Percentiles rank a stretch among this genome's conserved stretches.
Evolutionary conservation across 495 filamentous ascomycete genomes (phyloP).

Genomic region (Lichina pygmaea): DNA sequence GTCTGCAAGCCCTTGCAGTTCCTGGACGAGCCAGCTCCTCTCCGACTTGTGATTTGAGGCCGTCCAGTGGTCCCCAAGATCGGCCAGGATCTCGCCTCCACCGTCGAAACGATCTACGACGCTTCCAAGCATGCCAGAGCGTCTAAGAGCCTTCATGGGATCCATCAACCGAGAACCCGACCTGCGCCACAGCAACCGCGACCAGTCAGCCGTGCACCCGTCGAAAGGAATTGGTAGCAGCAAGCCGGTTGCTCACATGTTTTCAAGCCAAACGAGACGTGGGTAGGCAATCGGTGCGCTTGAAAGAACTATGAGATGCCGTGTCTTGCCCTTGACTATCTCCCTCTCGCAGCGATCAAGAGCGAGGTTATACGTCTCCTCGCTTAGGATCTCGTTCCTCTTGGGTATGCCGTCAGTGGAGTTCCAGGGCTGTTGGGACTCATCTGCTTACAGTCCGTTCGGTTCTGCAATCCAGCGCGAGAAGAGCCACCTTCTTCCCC

Average conservation of each 20-base stretch:
- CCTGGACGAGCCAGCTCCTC: conserved; percentile 61
- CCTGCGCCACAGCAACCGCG: conserved; percentile 14
- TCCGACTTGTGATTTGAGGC: conserved; percentile 81
- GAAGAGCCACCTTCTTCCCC: conserved; percentile 49
- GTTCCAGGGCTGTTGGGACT: not conserved
- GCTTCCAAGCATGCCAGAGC: conserved; percentile 51
- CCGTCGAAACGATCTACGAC: conserved; percentile 78
- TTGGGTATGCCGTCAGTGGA: conserved; percentile 12
- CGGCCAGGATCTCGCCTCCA: conserved; percentile 79
- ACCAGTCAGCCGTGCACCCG: conserved; percentile 4
- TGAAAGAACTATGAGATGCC: conserved; percentile 21
- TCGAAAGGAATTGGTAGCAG: not conserved
- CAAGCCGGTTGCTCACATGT: conserved; percentile 18
- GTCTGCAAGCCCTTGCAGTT: conserved; percentile 70
- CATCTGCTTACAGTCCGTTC: conserved; percentile 29
- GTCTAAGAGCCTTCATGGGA: conserved; percentile 67
- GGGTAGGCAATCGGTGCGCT: conserved; percentile 86
- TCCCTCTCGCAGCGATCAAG: conserved; percentile 65
- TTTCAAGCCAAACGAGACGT: conserved; percentile 53
- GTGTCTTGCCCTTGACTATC: conserved; percentile 56
- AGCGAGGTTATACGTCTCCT: conserved; percentile 55
- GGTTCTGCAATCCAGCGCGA: conserved; percentile 77
- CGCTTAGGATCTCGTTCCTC: conserved; percentile 51
- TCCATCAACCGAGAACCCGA: conserved; percentile 65
- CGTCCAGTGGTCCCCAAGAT: conserved; percentile 90